These are phyloP conservation scores for Chrysoporthe deuterocubensis DNA, from an alignment of 2,329 filamentous ascomycete species.

Conservation along the genomic window DNA sequence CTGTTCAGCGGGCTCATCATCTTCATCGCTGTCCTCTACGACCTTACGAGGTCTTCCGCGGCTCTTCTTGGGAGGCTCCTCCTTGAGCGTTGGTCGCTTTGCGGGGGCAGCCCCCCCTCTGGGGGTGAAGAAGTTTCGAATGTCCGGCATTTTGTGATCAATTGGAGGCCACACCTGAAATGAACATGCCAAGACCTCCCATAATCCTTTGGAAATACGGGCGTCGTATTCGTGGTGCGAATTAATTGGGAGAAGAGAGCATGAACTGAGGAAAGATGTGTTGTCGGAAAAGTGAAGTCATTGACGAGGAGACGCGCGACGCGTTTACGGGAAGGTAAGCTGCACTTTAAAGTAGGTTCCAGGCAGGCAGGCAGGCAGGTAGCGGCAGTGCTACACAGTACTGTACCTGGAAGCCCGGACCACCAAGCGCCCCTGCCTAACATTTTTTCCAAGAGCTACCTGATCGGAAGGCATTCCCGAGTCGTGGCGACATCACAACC, in stretches of 20 bases:
- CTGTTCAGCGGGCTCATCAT: constrained; percentile 45
- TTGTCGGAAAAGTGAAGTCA: background rate
- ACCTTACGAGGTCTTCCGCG: constrained; percentile 39
- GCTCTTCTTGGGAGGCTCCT: constrained; percentile 41
- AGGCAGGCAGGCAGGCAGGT: constrained; percentile 13
- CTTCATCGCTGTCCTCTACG: constrained; percentile 59
- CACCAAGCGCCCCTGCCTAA: constrained; percentile 17
- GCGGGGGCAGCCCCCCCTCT: constrained; percentile 55
- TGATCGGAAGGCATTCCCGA: constrained; percentile 14
- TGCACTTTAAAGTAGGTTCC: constrained; percentile 12
- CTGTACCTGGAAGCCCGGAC: background rate
- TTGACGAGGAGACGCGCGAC: constrained; percentile 16
- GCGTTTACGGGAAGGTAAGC: constrained; percentile 8
- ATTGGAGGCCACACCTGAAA: background rate
- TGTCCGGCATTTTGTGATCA: constrained; percentile 66
- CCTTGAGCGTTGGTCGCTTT: constrained; percentile 37
- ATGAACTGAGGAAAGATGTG: background rate
- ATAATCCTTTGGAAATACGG: background rate
- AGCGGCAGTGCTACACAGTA: background rate
- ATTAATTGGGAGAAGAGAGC: background rate
- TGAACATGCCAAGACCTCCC: background rate
- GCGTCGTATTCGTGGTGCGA: background rate
- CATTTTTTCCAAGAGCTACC: constrained; percentile 16
- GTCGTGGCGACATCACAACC: constrained; percentile 11
- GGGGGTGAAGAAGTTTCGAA: constrained; percentile 74